phyloP scores from a whole-genome alignment of 2,329 filamentous ascomycete species.

The Ophiocordyceps polyrhachis-furcata region DNA sequence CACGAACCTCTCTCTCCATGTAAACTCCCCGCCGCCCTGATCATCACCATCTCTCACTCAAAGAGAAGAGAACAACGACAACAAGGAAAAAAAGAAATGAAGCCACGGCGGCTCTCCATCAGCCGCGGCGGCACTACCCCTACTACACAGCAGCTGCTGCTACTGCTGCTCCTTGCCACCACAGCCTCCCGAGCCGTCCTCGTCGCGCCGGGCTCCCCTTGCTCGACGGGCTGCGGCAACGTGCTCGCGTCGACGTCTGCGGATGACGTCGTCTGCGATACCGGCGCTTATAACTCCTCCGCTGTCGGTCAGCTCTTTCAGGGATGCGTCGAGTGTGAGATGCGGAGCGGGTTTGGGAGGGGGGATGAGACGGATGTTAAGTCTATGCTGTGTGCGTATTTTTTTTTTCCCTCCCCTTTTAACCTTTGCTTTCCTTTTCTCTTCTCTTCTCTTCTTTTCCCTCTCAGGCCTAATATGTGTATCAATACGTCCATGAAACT shows the following conservation, averaged over 20 bases:
- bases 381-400: constrained; percentile 36
- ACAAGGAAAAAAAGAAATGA: background rate
- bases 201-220: constrained; percentile 28
- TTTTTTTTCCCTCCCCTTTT: no score
- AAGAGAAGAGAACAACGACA: no score
- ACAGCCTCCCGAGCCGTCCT: constrained; percentile 16
- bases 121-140: background rate
- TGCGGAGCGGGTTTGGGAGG: constrained; percentile 27
- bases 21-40: background rate
- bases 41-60: no score
- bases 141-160: background rate
- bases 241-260: constrained; percentile 24
- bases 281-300: constrained; percentile 18
- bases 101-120: background rate
- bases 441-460: background rate
- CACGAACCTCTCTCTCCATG: background rate
- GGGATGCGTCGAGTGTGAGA: constrained; percentile 32
- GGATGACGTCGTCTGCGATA: constrained; percentile 29
- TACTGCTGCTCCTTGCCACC: constrained; percentile 2
- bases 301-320: constrained; percentile 29
- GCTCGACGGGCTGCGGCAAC: constrained; percentile 33
- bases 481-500: no score
- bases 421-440: constrained; percentile 5
- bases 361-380: constrained; percentile 31
- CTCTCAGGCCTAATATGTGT: no score